Evolutionary conservation across 2,329 filamentous ascomycete genomes (phyloP).

Genomic region (Blumeriella jaapii): DNA sequence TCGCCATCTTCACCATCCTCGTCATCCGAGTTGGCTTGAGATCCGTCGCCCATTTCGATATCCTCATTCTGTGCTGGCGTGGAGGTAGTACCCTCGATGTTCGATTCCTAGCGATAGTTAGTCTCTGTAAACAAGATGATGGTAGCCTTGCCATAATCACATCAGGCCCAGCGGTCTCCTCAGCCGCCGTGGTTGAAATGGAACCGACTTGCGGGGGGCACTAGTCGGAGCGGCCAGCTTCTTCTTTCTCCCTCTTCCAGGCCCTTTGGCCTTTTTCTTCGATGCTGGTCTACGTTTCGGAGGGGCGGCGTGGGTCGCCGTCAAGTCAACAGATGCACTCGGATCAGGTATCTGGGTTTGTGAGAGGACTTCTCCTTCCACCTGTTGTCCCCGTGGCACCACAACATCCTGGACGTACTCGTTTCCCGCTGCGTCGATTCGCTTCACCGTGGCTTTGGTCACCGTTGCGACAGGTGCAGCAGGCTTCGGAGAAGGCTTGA

Average conservation of each 20-base stretch:
- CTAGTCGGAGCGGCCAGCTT: constrained; percentile 34
- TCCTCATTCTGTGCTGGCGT: constrained; percentile 20
- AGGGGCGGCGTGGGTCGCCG: constrained; percentile 33
- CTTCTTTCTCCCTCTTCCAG: constrained; percentile 68
- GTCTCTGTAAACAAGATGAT: neutral
- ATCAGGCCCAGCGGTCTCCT: constrained; percentile 11
- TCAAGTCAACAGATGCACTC: constrained; percentile 33
- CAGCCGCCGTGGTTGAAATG: constrained; percentile 6
- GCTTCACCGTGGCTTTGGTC: constrained; percentile 69
- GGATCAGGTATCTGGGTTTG: constrained; percentile 50
- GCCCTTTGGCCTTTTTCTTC: constrained; percentile 68
- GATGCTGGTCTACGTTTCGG: constrained; percentile 45
- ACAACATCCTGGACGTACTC: constrained; percentile 76
- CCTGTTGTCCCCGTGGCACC: constrained; percentile 63
- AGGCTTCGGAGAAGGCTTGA: constrained; percentile 43
- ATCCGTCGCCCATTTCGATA: constrained; percentile 26
- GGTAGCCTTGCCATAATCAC: constrained; percentile 13
- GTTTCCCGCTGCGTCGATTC: constrained; percentile 67
- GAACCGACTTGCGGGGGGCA: constrained; percentile 11
- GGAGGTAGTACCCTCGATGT: constrained; percentile 14
- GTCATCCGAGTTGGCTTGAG: constrained; percentile 22
- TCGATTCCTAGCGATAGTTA: constrained; percentile 16
- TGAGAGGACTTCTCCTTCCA: constrained; percentile 71
- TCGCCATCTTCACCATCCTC: constrained; percentile 24
- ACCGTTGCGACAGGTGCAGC: constrained; percentile 44